Evolutionary conservation across 176 grass and related monocot genomes (phyloP), one percentile per base, ranked within the genome.

Genomic region (Oryza punctata): DNA sequence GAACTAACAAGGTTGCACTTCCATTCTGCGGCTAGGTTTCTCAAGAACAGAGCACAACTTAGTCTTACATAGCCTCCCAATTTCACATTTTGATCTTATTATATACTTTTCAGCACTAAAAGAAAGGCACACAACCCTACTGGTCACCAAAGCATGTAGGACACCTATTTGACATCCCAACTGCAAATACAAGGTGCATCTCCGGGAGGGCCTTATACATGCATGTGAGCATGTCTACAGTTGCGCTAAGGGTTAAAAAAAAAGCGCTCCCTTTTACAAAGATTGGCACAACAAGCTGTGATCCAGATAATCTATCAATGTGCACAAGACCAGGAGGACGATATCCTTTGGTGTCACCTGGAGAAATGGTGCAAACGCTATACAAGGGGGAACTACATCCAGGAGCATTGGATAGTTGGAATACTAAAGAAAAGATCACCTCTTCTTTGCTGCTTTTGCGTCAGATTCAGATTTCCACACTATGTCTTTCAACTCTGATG

Each of bases 391-490:
- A 68, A 16, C 14, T 75, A 76, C 16, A 81, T 14, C 28, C 30
- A 27, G 50, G 63, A 57, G 19, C n/a, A 12, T 47, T 4, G 14
- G 21, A 10, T 60, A 60, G 7, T 24, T 61, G 10, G 19, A 67
- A 40, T 21, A 21, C 47, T 13, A 23, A 35, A 61, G 14, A 81
- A 23, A 35, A 61, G 14, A 81, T 81, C 66, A 81, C 73, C 81
- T 41, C 26, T 23, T 49, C 41, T 69, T 60, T 82, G 93, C 86
- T 28, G 50, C 54, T 33, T 46, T 92, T 74, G 83, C 12, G 66
- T 99, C 90, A 59, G 93, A 85, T 75, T 94, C 96, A 63, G 93
- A 75, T 60, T 93, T 99, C 93, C 96, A 99, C 75, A 99, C 93
- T 14, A 99, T 84, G 69, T 99, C 96, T 90, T 99, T 91, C 29